Percentiles rank a stretch among this genome's conserved stretches.
phyloP scores from a whole-genome alignment of 1,284 basidiomycete genomes.

The Marasmius oreades region DNA sequence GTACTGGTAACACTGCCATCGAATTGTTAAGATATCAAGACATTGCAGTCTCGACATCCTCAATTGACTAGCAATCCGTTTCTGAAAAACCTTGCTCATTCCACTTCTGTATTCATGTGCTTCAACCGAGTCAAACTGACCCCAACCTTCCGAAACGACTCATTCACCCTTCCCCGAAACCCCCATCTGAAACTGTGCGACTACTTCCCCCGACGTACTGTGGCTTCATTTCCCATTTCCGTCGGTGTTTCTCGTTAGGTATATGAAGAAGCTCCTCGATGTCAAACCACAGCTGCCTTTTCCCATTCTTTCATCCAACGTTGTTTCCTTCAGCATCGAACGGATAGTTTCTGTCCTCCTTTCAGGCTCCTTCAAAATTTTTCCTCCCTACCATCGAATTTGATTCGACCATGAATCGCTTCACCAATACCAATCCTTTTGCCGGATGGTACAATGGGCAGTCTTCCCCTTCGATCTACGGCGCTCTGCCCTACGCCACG shows the following conservation, averaged over 20 bases:
- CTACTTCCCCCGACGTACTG: too few relatives aligned
- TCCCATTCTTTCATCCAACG: not conserved
- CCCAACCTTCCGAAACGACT: too few relatives aligned
- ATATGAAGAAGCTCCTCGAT: not conserved
- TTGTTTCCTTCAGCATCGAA: not conserved
- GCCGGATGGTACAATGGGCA: slow-evolving; percentile 4
- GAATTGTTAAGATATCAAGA: too few relatives aligned
- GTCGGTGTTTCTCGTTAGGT: not conserved
- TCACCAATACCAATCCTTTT: not conserved
- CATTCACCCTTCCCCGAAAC: too few relatives aligned
- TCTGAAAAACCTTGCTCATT: not conserved
- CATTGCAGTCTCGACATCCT: not conserved
- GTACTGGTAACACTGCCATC: too few relatives aligned
- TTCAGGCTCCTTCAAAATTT: not conserved
- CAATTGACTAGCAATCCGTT: not conserved
- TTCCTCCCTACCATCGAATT: not conserved
- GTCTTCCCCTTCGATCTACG: slow-evolving; percentile 47
- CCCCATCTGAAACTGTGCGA: too few relatives aligned
- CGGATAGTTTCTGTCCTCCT: not conserved
- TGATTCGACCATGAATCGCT: not conserved
- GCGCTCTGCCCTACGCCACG: slow-evolving; percentile 54
- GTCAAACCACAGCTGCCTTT: not conserved
- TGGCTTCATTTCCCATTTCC: too few relatives aligned
- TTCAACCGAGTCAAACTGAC: too few relatives aligned
- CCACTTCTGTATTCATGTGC: not conserved